phyloP scores from a whole-genome alignment of 2,329 filamentous ascomycete genomes.

The Apiospora rasikravindrae region DNA sequence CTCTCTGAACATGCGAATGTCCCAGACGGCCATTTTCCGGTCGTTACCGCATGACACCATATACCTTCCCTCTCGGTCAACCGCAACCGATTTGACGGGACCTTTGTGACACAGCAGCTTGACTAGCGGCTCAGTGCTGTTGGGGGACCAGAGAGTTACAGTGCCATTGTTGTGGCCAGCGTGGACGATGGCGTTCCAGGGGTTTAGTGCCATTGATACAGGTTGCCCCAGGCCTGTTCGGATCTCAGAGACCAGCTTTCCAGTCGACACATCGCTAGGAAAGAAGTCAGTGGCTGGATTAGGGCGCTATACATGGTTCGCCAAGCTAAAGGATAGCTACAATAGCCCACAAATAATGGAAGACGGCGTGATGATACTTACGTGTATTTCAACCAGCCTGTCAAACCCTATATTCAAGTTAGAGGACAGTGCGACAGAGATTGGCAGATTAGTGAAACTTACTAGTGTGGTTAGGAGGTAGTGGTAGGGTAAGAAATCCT shows the following conservation, averaged over 20 bases:
- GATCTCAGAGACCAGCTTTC: conserved; percentile 84
- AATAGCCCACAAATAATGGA: not conserved
- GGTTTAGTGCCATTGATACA: conserved; percentile 84
- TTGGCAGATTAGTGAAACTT: conserved; percentile 42
- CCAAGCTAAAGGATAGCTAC: not conserved
- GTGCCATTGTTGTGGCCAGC: conserved; percentile 94
- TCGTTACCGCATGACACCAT: conserved; percentile 85
- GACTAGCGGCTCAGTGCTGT: conserved; percentile 82
- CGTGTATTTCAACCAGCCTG: conserved; percentile 89
- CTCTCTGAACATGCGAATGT: conserved; percentile 86
- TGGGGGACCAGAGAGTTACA: conserved; percentile 88
- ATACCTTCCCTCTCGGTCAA: conserved; percentile 81
- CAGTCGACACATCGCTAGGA: conserved; percentile 81
- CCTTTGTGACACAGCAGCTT: conserved; percentile 90
- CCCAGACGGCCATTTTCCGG: conserved; percentile 91
- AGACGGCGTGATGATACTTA: not conserved
- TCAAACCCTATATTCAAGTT: conserved; percentile 63
- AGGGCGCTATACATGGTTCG: not conserved
- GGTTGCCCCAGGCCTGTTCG: conserved; percentile 85
- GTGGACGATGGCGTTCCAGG: conserved; percentile 89
- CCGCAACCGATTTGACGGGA: conserved; percentile 81
- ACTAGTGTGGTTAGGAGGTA: conserved; percentile 88
- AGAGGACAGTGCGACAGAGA: conserved; percentile 24
- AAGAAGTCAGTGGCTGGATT: not conserved
- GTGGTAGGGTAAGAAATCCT: conserved; percentile 92